Percentiles rank a stretch among this genome's conserved stretches.
Evolutionary conservation across 129 eudicot species (phyloP).

Genomic region (Mikania micrantha): DNA sequence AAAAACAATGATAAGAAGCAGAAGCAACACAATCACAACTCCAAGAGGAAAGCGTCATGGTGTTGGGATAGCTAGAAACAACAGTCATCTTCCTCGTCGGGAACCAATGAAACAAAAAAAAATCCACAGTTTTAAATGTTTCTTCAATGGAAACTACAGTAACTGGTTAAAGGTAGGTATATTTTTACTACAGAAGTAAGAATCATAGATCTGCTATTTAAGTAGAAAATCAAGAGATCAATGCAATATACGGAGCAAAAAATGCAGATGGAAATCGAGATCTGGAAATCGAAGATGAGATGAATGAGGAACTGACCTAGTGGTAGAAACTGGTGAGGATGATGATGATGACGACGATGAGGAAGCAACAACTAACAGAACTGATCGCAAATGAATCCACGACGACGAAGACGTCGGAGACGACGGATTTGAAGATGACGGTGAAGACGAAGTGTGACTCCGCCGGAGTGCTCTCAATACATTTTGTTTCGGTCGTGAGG

Average conservation of each 20-base stretch:
- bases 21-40: no score
- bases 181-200: slow-evolving; percentile 2
- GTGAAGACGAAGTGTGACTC: slow-evolving; percentile 56
- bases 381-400: slow-evolving; percentile 80
- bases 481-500: slow-evolving; percentile 56
- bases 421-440: slow-evolving; percentile 36
- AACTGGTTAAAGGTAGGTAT: neutral
- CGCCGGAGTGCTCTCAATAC: slow-evolving; percentile 65
- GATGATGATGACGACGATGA: slow-evolving; percentile 51
- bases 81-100: neutral
- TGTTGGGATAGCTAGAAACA: neutral
- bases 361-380: slow-evolving; percentile 62
- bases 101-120: neutral
- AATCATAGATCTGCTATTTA: slow-evolving; percentile 10
- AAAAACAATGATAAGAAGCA: no score
- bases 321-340: slow-evolving; percentile 51
- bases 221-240: slow-evolving; percentile 11
- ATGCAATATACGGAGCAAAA: slow-evolving; percentile 11
- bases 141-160: neutral
- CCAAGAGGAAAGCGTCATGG: no score
- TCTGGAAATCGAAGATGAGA: slow-evolving; percentile 16
- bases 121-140: slow-evolving; percentile 1
- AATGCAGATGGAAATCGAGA: slow-evolving; percentile 23
- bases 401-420: slow-evolving; percentile 47
- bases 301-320: slow-evolving; percentile 60